These are phyloP conservation scores for Drechmeria coniospora DNA, from an alignment of 2,329 filamentous ascomycete genomes.

Conservation along the genomic window DNA sequence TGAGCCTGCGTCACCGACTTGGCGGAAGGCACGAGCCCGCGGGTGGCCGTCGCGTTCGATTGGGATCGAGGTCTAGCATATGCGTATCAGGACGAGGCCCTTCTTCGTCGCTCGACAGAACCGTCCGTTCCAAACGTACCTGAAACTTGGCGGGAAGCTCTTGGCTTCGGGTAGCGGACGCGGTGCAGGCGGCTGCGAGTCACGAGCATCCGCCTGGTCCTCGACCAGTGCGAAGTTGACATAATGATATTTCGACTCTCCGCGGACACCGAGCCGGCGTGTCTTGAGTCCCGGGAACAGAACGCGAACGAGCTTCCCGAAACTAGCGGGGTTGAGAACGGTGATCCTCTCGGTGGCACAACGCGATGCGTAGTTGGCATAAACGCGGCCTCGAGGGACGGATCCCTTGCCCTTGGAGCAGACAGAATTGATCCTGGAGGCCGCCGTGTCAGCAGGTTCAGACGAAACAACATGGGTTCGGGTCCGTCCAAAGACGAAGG, in stretches of 20 bases:
- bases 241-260: constrained; percentile 98
- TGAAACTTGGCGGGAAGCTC: constrained; percentile 33
- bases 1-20: constrained; percentile 10
- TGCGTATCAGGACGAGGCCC: constrained; percentile 10
- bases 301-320: constrained; percentile 91
- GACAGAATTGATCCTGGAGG: constrained; percentile 51
- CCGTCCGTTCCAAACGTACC: too few relatives aligned
- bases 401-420: constrained; percentile 67
- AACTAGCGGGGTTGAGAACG: constrained; percentile 89
- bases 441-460: constrained; percentile 1
- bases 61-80: constrained; percentile 18
- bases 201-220: constrained; percentile 33
- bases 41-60: constrained; percentile 14
- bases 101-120: too few relatives aligned
- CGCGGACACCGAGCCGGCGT: constrained; percentile 75
- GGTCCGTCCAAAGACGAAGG: too few relatives aligned
- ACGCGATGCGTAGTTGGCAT: constrained; percentile 84
- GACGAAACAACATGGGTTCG: too few relatives aligned
- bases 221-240: constrained; percentile 49
- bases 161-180: constrained; percentile 32
- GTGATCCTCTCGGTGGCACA: constrained; percentile 90
- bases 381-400: constrained; percentile 83
- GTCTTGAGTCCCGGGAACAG: constrained; percentile 94
- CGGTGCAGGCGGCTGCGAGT: constrained; percentile 28
- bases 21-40: too few relatives aligned